Evolutionary conservation across 176 grass and related monocot species (phyloP), one percentile per base, ranked within the genome.

Genomic region (bread wheat (Triticum aestivum)): DNA sequence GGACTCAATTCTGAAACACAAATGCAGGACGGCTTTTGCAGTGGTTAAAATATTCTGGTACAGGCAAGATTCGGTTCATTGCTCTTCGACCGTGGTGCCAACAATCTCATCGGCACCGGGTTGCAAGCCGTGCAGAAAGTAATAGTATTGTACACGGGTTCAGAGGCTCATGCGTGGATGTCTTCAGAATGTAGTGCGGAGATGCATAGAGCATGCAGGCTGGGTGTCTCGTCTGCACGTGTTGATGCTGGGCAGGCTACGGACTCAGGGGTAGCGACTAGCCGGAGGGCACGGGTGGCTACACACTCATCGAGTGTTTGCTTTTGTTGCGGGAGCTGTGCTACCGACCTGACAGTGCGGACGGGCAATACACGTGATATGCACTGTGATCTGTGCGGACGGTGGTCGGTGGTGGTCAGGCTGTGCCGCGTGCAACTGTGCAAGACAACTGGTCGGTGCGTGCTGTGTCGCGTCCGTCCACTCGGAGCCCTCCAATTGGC

Each of bases 161-260:
- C 3, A 69, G 69, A 89, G 69, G 56, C 44, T 11, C 82, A 29
- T 83, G 35, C 52, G 35, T 61, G 69, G n/a, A 74, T 83, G 51
- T 72, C 49, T 59, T 37, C 9, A 35, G 33, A 56, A 24, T 62
- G 9, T 83, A 27, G 69, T 17, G 32, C 2, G 9, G 3, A 8
- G 34, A 11, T 7, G 24, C 8, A 15, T n/a, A 20, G 21, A 38
- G 47, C 47, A 24, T 3, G 17, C 62, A 69, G 27, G 61, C 12
- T 32, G 61, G 64, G 63, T n/a, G 26, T 30, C 0, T 65, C 63
- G 65, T 68, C 1, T 34, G 29, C 21, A 33, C 1, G 34, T 68
- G 42, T 35, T 12, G 79, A 51, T 51, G 63, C 63, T 51, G 65
- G 65, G 45, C 47, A 34, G 47, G 79, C 79, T 66, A 39, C 32